These are phyloP conservation scores for Microcos paniculata DNA, from an alignment of 345 rosid species.

Conservation along the genomic window DNA sequence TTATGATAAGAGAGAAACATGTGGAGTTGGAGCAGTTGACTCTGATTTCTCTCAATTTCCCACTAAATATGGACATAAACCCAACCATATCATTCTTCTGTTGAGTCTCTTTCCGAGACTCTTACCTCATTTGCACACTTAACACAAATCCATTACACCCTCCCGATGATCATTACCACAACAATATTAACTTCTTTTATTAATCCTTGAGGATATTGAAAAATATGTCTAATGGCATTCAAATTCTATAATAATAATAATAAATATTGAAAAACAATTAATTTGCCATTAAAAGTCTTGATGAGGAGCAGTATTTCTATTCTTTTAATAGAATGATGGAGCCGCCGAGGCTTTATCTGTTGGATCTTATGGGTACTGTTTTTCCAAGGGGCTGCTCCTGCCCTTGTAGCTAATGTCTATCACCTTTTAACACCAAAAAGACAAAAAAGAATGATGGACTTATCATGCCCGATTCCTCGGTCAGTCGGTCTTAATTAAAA, in stretches of 20 bases:
- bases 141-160: background rate
- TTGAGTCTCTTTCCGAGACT: background rate
- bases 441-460: too few relatives aligned
- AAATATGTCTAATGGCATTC: too few relatives aligned
- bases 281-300: background rate
- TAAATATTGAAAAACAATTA: background rate
- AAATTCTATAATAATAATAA: too few relatives aligned
- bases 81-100: constrained; percentile 27
- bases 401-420: too few relatives aligned
- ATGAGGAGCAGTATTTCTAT: background rate
- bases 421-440: too few relatives aligned
- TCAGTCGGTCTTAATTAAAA: too few relatives aligned
- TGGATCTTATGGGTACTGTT: too few relatives aligned
- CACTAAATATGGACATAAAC: constrained; percentile 48
- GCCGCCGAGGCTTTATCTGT: too few relatives aligned
- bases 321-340: background rate
- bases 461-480: too few relatives aligned
- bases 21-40: constrained; percentile 24
- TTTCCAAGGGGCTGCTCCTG: too few relatives aligned
- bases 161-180: background rate
- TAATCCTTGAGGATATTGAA: background rate
- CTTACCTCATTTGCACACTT: constrained; percentile 8
- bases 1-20: background rate
- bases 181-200: background rate
- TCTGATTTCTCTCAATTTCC: constrained; percentile 17